phyloP scores from a whole-genome alignment of 495 filamentous ascomycete genomes.

The Aspergillus cristatus region DNA sequence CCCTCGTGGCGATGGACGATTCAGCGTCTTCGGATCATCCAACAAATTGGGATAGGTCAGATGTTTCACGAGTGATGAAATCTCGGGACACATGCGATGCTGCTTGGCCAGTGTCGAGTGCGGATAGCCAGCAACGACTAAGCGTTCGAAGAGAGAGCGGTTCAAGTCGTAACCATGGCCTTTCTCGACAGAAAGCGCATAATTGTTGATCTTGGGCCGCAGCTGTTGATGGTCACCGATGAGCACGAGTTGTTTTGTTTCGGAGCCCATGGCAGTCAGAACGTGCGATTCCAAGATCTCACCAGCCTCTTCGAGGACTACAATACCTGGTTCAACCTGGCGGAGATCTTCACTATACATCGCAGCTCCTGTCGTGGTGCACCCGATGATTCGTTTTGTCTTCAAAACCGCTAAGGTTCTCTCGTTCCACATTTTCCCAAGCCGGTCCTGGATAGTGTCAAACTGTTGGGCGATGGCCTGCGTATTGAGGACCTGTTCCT shows the following conservation, averaged over 20 bases:
- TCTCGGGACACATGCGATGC: conserved; percentile 64
- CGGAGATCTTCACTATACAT: conserved; percentile 48
- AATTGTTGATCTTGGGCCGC: conserved; percentile 60
- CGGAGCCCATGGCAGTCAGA: conserved; percentile 48
- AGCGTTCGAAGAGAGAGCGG: conserved; percentile 60
- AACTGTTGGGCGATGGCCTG: conserved; percentile 24
- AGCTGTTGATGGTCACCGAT: conserved; percentile 78
- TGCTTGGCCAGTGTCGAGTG: conserved; percentile 52
- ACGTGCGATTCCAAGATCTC: conserved; percentile 70
- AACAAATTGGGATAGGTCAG: conserved; percentile 57
- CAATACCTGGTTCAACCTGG: conserved; percentile 17
- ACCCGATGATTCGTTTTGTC: conserved; percentile 57
- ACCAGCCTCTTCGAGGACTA: conserved; percentile 68
- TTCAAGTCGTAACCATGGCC: conserved; percentile 65
- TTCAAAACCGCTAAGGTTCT: conserved; percentile 37
- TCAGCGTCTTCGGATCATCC: conserved; percentile 46
- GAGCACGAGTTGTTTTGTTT: conserved; percentile 58
- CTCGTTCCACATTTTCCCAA: conserved; percentile 35
- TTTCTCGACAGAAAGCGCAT: conserved; percentile 53
- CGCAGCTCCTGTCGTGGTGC: conserved; percentile 68
- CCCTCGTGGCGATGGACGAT: conserved; percentile 44
- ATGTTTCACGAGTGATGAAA: conserved; percentile 49
- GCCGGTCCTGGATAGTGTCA: conserved; percentile 29
- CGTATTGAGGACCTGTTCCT: conserved; percentile 40
- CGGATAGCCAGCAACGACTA: conserved; percentile 46